Conservation (phyloP, 1,139 yeast genomes). For the Diutina siamensis region DNA sequence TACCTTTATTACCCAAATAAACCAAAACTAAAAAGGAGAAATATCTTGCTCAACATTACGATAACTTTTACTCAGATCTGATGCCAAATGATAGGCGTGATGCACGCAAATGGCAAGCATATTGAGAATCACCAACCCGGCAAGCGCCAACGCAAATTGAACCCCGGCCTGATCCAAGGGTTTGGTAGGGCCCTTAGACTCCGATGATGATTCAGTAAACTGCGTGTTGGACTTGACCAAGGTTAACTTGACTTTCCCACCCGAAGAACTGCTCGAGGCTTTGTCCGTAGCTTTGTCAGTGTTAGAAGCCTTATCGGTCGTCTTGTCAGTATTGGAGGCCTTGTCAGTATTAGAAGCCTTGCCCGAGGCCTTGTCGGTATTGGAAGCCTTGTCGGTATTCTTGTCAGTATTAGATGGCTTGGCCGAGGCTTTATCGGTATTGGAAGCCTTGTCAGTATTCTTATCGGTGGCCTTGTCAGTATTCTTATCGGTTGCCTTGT, state of each 20-base stretch:
- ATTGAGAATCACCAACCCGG: conserved; percentile 21
- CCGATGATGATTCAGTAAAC: neutral
- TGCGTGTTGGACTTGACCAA: neutral
- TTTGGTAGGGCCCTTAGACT: neutral
- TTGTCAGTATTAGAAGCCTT: neutral
- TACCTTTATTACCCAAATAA: neutral
- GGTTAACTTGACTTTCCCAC: neutral
- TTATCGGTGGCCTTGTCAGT: neutral
- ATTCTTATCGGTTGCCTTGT: neutral
- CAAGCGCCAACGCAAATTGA: conserved; percentile 19
- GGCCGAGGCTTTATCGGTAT: neutral
- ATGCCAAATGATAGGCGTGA: conserved; percentile 21
- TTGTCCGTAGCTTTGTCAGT: neutral
- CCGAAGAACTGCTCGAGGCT: neutral
- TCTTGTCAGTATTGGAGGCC: neutral
- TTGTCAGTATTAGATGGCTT: neutral
- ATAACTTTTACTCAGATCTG: conserved; percentile 22
- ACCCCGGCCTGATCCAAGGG: conserved; percentile 12
- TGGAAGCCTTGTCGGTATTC: neutral
- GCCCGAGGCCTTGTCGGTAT: neutral
- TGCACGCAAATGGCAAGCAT: conserved; percentile 26
- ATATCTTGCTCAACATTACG: conserved; percentile 25
- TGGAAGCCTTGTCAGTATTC: neutral
- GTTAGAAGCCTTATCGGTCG: neutral
- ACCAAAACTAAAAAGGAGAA: conserved; percentile 21